Evolutionary conservation across 768 basidiomycete genomes (phyloP).

Genomic region (Mycena albidolilacea): DNA sequence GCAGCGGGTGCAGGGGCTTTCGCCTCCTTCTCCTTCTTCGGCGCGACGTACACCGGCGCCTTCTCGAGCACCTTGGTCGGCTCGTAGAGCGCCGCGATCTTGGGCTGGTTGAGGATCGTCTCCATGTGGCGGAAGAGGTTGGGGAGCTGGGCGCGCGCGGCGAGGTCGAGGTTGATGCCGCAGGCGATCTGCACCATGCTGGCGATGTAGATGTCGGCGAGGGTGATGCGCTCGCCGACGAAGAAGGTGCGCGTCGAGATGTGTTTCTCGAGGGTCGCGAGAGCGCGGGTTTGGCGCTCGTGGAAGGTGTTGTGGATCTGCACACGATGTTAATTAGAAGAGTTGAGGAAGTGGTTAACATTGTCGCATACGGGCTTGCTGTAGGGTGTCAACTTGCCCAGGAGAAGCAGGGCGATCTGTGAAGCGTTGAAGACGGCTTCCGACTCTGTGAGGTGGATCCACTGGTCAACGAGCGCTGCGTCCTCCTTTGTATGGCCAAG

Average conservation of each 20-base stretch:
- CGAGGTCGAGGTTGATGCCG: slow-evolving; percentile 73
- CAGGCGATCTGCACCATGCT: slow-evolving; percentile 69
- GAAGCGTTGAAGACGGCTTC: slow-evolving; percentile 65
- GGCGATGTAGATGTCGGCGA: slow-evolving; percentile 88
- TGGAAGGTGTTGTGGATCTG: slow-evolving; percentile 72
- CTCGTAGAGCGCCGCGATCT: slow-evolving; percentile 77
- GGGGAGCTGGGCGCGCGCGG: slow-evolving; percentile 75
- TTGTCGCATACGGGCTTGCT: slow-evolving; percentile 78
- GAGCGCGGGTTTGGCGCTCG: slow-evolving; percentile 69
- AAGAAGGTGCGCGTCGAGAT: slow-evolving; percentile 89
- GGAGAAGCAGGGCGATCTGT: slow-evolving; percentile 60
- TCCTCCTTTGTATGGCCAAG: slow-evolving; percentile 78
- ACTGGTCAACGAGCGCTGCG: slow-evolving; percentile 86
- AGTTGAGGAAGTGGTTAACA: background rate
- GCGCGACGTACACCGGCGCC: slow-evolving; percentile 77
- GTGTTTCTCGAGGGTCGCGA: slow-evolving; percentile 81
- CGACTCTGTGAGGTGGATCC: slow-evolving; percentile 81
- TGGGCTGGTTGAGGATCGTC: slow-evolving; percentile 90
- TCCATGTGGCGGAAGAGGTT: slow-evolving; percentile 89
- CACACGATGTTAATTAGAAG: slow-evolving; percentile 9
- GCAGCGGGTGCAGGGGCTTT: slow-evolving; percentile 67
- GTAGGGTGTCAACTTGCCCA: slow-evolving; percentile 72
- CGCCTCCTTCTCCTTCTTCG: slow-evolving; percentile 84
- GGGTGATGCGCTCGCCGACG: slow-evolving; percentile 93
- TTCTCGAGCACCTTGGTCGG: slow-evolving; percentile 76